Conservation (phyloP, 2,329 filamentous ascomycete genomes). For the Ceratocystis lukuohia region DNA sequence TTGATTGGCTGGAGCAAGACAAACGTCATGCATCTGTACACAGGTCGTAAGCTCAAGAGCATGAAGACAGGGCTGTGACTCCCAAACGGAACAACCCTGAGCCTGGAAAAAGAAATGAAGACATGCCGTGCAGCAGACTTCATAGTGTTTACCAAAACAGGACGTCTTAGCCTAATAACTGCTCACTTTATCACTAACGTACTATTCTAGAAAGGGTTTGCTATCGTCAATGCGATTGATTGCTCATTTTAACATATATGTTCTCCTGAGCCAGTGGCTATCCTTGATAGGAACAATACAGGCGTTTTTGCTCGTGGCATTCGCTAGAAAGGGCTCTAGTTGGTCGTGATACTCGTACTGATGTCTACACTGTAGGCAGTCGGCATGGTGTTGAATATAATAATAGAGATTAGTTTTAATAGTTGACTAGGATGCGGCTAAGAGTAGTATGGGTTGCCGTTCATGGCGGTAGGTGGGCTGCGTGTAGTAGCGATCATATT, state of each 20-base stretch:
- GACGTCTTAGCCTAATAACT: conserved; percentile 12
- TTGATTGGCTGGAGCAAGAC: no score
- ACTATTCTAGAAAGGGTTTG: conserved; percentile 16
- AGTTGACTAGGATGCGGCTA: background rate
- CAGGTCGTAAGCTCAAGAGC: no score
- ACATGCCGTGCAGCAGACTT: conserved; percentile 16
- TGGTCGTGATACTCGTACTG: no score
- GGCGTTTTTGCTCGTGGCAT: no score
- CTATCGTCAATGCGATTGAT: background rate
- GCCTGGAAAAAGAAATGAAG: no score
- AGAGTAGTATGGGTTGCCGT: conserved; percentile 12
- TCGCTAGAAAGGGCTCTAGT: no score
- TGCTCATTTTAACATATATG: no score
- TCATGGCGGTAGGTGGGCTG: background rate
- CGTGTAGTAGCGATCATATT: background rate
- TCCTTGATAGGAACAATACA: no score
- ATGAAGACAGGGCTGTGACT: no score
- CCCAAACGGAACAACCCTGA: no score
- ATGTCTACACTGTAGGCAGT: conserved; percentile 8
- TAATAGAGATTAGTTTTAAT: background rate
- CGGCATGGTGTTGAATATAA: background rate
- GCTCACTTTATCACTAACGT: conserved; percentile 20
- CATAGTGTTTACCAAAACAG: conserved; percentile 13
- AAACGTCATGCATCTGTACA: no score
- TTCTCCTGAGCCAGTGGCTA: no score